Evolutionary conservation across 2,329 filamentous ascomycete genomes (phyloP), one percentile per base, ranked within the genome.

Genomic region (Ophiocordyceps unilateralis): DNA sequence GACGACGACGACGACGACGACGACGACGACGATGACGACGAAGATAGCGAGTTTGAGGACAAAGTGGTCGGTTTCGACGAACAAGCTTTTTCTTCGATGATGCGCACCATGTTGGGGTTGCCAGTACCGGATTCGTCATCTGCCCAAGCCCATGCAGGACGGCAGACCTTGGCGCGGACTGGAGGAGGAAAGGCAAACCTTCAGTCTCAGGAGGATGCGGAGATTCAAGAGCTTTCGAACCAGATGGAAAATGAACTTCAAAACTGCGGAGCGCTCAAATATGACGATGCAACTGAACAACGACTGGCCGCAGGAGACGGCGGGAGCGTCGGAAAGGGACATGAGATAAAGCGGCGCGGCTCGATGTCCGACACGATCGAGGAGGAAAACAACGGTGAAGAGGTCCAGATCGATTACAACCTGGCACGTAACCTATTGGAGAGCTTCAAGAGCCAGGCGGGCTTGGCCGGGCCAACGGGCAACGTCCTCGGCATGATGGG

Each of bases 401-500:
- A 81, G 43, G 72, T 91, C 5, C 70, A 87, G 48, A 76, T 91
- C 23, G 84, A 96, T 56, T 83, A 87, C 51, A 89, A 91, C 47
- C 68, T 98, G 21, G 87, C 84, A 17, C 86, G 83, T 58, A 96
- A 96, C 54, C 67, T 98, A 43, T 67, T 98, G 1, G 86, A 95
- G 58, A 89, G 85, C 52, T 88, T 98, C 62, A 93, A 93, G 56
- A 81, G 83, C 15, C 89, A 96, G 58, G 85, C 70, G 17, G 91
- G 91, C 12, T 75, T 82, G 67, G 70, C 85, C 26, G 91, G 91
- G 0, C 91, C 91, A 1, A 83, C 83, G 2, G 79, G 88, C 1
- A 96, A 95, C 56, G 66, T 98, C 46, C 70, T 98, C 53, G 81
- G 79, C 7, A 73, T 93, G 63, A 82, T 96, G 80, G 87, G 87